Evolutionary conservation across 495 filamentous ascomycete genomes (phyloP).

Genomic region (Ascodesmis nigricans): DNA sequence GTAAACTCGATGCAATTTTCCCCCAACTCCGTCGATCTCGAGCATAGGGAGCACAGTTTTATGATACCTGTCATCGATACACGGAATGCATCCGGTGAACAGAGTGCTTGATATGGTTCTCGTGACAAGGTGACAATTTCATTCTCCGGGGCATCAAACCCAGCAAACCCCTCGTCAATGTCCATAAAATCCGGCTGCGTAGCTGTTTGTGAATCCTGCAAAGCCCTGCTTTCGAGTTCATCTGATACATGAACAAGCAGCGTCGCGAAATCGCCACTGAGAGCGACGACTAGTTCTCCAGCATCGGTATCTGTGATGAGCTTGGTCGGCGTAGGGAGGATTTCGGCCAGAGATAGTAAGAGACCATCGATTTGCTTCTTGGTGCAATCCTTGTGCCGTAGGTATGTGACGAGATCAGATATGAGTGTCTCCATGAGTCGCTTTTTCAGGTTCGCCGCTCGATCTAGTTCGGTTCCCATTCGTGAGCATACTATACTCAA

Average conservation of each 20-base stretch:
- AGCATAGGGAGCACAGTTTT: slow-evolving; percentile 12
- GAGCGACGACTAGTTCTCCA: too few species aligned
- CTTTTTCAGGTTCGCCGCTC: slow-evolving; percentile 20
- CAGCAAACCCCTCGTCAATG: slow-evolving; percentile 43
- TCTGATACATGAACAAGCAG: slow-evolving; percentile 26
- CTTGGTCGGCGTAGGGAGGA: slow-evolving; percentile 15
- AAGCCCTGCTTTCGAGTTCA: slow-evolving; percentile 29
- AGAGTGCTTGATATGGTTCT: slow-evolving; percentile 30
- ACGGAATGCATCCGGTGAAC: slow-evolving; percentile 27
- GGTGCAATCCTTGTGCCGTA: slow-evolving; percentile 13
- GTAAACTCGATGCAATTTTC: slow-evolving; percentile 12
- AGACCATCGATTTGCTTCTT: slow-evolving; percentile 16
- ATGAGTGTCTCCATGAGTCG: slow-evolving; percentile 12
- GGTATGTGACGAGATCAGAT: slow-evolving; percentile 8
- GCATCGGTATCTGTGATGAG: too few species aligned
- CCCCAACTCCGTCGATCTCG: slow-evolving; percentile 2
- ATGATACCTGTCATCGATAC: slow-evolving; percentile 15
- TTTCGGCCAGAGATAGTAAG: slow-evolving; percentile 13
- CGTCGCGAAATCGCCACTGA: slow-evolving; percentile 10
- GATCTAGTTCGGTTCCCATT: slow-evolving; percentile 21
- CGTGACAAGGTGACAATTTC: too few species aligned
- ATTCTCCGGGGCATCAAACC: too few species aligned
- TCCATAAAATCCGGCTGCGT: slow-evolving; percentile 67
- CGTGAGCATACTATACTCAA: slow-evolving; percentile 20
- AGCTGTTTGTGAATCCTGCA: slow-evolving; percentile 11